These are phyloP conservation scores for Cladobotryum mycophilum DNA, from an alignment of 2,329 filamentous ascomycete genomes.

Conservation along the genomic window DNA sequence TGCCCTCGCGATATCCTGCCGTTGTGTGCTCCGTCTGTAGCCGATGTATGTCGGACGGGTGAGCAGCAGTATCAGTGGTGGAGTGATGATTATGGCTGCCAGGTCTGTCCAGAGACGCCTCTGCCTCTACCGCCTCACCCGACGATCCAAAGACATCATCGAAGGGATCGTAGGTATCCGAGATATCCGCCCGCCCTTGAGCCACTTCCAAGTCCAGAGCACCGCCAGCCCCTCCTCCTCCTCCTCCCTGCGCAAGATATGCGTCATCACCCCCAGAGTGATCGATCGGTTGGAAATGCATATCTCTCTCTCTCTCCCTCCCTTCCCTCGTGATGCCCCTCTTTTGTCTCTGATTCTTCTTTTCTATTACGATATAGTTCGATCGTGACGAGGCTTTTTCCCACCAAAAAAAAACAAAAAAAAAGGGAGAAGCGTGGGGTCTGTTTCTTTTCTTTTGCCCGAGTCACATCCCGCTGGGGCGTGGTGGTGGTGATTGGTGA, in stretches of 20 bases:
- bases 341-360: too few species aligned
- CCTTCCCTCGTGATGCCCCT: too few species aligned
- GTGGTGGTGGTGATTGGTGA: too few species aligned
- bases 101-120: background rate
- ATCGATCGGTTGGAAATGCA: slow-evolving; percentile 31
- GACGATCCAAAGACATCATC: slow-evolving; percentile 31
- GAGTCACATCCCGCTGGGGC: too few species aligned
- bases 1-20: slow-evolving; percentile 84
- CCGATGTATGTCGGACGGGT: slow-evolving; percentile 62
- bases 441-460: too few species aligned
- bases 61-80: slow-evolving; percentile 13
- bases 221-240: background rate
- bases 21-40: slow-evolving; percentile 73
- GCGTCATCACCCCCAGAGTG: slow-evolving; percentile 21
- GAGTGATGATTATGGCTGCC: background rate
- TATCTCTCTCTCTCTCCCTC: slow-evolving; percentile 14
- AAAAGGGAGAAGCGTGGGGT: too few species aligned
- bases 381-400: too few species aligned
- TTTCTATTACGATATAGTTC: too few species aligned
- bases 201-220: background rate
- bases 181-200: background rate
- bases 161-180: slow-evolving; percentile 20
- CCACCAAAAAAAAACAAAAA: too few species aligned
- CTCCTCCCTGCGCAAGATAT: slow-evolving; percentile 17
- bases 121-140: background rate